These are phyloP conservation scores for Xylaria multiplex DNA, from an alignment of 2,329 filamentous ascomycete species.

Conservation along the genomic window DNA sequence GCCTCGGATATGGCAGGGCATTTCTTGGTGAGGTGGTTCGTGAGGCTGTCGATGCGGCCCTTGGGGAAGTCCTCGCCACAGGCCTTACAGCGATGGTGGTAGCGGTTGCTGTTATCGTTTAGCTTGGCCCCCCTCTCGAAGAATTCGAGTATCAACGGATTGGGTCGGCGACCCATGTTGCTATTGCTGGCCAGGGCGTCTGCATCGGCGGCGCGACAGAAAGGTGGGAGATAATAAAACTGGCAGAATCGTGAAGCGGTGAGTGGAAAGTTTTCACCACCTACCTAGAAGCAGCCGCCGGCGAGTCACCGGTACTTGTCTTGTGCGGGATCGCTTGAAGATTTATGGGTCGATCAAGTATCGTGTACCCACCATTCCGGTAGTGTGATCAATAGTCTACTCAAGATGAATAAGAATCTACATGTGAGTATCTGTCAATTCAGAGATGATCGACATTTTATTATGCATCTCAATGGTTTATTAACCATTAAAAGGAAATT, in stretches of 20 bases:
- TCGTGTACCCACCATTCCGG: too few relatives aligned
- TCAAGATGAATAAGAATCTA: too few relatives aligned
- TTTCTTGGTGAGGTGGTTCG: constrained; percentile 84
- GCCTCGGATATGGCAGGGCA: constrained; percentile 80
- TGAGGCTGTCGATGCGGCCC: constrained; percentile 84
- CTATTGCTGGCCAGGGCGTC: constrained; percentile 29
- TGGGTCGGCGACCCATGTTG: constrained; percentile 83
- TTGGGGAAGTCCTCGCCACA: constrained; percentile 92
- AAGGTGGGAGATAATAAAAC: constrained; percentile 43
- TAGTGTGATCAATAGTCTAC: too few relatives aligned
- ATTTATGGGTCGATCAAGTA: too few relatives aligned
- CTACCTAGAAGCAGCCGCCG: constrained; percentile 10
- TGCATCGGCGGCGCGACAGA: constrained; percentile 26
- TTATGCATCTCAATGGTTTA: too few relatives aligned
- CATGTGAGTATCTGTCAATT: too few relatives aligned
- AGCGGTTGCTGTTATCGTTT: constrained; percentile 88
- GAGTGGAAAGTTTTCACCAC: constrained; percentile 44
- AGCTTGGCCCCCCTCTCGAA: constrained; percentile 89
- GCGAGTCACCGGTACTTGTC: too few relatives aligned
- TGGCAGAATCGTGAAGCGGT: constrained; percentile 49
- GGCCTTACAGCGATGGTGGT: constrained; percentile 88
- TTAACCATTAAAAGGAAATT: too few relatives aligned
- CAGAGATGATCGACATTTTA: too few relatives aligned
- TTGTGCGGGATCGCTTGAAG: too few relatives aligned
- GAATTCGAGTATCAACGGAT: constrained; percentile 85